phyloP scores from a whole-genome alignment of 805 yeast species.

The Hanseniaspora mollemarum region DNA sequence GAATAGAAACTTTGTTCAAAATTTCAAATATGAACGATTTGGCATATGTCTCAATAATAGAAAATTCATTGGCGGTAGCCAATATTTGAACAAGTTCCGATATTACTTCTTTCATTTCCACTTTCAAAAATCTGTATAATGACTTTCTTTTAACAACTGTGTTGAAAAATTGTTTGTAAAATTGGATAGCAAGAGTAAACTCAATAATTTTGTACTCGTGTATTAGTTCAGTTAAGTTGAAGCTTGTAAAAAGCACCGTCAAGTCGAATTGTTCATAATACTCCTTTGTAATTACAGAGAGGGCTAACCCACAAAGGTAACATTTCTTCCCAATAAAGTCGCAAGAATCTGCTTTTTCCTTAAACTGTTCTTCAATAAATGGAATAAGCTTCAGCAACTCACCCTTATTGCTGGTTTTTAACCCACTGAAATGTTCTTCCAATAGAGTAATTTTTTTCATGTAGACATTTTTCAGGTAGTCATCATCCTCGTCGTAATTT shows the following conservation, averaged over 20 bases:
- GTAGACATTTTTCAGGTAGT: constrained; percentile 4
- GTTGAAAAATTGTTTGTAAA: constrained; percentile 9
- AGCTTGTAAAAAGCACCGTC: neutral
- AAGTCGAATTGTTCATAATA: constrained; percentile 7
- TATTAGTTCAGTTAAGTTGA: neutral
- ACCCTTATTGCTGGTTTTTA: neutral
- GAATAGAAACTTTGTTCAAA: constrained; percentile 5
- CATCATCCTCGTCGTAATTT: constrained; percentile 5
- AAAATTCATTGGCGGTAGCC: constrained; percentile 1
- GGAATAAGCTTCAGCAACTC: neutral
- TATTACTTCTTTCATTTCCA: neutral
- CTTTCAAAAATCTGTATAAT: constrained; percentile 5
- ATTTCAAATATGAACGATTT: constrained; percentile 13
- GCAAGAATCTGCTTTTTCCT: neutral
- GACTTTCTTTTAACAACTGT: constrained; percentile 10
- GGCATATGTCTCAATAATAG: constrained; percentile 12
- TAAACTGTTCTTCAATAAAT: neutral
- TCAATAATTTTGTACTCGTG: constrained; percentile 9
- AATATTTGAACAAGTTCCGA: constrained; percentile 1
- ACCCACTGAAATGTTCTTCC: constrained; percentile 1
- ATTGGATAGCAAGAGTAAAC: constrained; percentile 10
- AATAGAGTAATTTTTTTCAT: neutral
- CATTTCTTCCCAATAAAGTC: constrained; percentile 14
- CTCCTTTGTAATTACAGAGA: constrained; percentile 9
- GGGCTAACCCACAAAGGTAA: neutral